A percentile compares a stretch with the other conserved stretches of the same genome.
Conservation (phyloP, 2,329 filamentous ascomycete species). For the Endoconidiophora polonica region DNA sequence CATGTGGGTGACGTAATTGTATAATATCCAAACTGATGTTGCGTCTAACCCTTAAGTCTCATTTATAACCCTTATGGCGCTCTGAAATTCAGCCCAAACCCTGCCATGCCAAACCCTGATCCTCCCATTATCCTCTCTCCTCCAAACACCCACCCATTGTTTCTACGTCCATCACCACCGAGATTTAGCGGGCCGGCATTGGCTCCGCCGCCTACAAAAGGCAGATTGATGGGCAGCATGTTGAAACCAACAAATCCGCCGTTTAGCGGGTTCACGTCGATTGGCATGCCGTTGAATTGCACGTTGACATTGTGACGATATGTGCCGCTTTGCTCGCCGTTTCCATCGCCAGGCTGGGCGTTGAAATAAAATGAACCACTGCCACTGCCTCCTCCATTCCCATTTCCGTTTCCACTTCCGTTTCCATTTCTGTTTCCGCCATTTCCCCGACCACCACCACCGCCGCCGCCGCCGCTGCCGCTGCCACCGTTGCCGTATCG, state of each 20-base stretch:
- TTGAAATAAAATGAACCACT: neutral
- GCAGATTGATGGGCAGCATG: conserved; percentile 4
- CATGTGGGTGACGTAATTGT: too few species aligned
- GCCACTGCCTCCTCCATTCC: neutral
- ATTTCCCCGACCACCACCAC: neutral
- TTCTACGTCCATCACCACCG: neutral
- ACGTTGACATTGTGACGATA: conserved; percentile 4
- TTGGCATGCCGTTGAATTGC: conserved; percentile 6
- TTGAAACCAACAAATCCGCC: conserved; percentile 2
- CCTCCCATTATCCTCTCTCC: neutral
- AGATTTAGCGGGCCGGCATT: conserved; percentile 4
- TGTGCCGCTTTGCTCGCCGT: neutral
- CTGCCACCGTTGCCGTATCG: neutral
- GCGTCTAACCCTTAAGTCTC: too few species aligned
- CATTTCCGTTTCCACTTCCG: neutral
- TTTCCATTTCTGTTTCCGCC: neutral
- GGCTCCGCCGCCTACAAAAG: conserved; percentile 4
- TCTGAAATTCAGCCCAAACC: conserved; percentile 1
- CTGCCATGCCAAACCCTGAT: neutral
- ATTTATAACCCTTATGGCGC: neutral
- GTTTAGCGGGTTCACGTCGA: conserved; percentile 5
- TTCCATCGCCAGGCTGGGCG: neutral
- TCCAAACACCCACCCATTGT: conserved; percentile 4
- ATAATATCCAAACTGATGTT: too few species aligned
- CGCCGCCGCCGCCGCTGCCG: neutral